These are phyloP conservation scores for Quillaja saponaria DNA, from an alignment of 306 rosid genomes.

Conservation along the genomic window DNA sequence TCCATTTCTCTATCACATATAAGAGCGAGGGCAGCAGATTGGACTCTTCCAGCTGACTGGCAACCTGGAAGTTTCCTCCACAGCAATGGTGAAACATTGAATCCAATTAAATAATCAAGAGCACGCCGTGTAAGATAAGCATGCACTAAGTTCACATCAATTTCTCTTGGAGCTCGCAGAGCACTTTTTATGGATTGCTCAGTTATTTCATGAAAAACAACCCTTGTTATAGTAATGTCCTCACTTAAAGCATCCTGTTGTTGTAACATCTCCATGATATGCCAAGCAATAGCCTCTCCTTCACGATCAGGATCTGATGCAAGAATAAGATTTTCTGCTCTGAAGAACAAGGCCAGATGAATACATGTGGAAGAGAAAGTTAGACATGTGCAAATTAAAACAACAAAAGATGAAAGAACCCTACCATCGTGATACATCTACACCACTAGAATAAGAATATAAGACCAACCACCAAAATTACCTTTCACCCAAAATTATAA, in stretches of 20 bases:
- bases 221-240: constrained; percentile 66
- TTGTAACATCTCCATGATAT: constrained; percentile 88
- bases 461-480: constrained; percentile 13
- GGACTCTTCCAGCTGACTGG: constrained; percentile 97
- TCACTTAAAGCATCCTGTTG: constrained; percentile 80
- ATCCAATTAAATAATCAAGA: constrained; percentile 97
- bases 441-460: constrained; percentile 18
- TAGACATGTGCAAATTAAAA: constrained; percentile 20
- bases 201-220: constrained; percentile 91
- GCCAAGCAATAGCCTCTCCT: constrained; percentile 99
- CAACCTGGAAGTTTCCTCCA: constrained; percentile 99
- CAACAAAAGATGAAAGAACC: constrained; percentile 17
- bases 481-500: not conserved
- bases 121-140: constrained; percentile 97
- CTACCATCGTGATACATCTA: constrained; percentile 12
- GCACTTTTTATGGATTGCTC: constrained; percentile 81
- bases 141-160: constrained; percentile 82
- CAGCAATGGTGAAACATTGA: constrained; percentile 86
- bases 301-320: constrained; percentile 99
- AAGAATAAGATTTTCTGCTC: constrained; percentile 96
- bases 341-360: constrained; percentile 55
- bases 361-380: constrained; percentile 27
- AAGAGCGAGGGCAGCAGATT: constrained; percentile 96
- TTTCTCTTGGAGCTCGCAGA: constrained; percentile 70
- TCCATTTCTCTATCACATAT: constrained; percentile 93